Conservation (phyloP, 1,139 yeast species). For the Suhomyces bolitotheri region DNA sequence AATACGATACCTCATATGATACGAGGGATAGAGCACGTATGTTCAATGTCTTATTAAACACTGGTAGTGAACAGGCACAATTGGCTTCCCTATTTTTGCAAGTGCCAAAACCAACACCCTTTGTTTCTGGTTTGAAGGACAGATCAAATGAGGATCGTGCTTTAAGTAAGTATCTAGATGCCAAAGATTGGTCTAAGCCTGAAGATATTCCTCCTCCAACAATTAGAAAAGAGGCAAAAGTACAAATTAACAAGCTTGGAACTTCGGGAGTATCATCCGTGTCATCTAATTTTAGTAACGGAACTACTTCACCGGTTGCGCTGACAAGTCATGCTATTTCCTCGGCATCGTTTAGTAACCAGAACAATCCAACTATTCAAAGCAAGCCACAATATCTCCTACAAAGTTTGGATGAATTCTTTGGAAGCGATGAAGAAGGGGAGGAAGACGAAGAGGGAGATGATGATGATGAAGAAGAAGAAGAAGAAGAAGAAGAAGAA, state of each 20-base stretch:
- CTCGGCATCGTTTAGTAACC: slow-evolving; percentile 21
- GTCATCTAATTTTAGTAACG: slow-evolving; percentile 9
- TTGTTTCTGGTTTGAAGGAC: slow-evolving; percentile 9
- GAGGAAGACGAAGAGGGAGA: slow-evolving; percentile 27
- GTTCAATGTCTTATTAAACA: slow-evolving; percentile 52
- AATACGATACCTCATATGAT: slow-evolving; percentile 75
- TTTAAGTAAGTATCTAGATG: slow-evolving; percentile 27
- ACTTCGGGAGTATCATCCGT: slow-evolving; percentile 14
- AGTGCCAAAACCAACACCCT: slow-evolving; percentile 75
- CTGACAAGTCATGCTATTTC: slow-evolving; percentile 27
- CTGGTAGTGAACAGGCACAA: slow-evolving; percentile 40
- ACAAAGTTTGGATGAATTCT: slow-evolving; percentile 84
- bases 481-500: slow-evolving; percentile 26
- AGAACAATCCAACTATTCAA: slow-evolving; percentile 2
- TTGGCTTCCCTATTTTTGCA: slow-evolving; percentile 78
- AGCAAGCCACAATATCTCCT: slow-evolving; percentile 48
- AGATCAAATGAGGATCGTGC: slow-evolving; percentile 18
- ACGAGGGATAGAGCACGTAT: slow-evolving; percentile 84
- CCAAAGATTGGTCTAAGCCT: slow-evolving; percentile 39
- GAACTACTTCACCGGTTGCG: slow-evolving; percentile 25
- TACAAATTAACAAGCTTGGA: slow-evolving; percentile 28
- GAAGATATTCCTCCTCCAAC: slow-evolving; percentile 33
- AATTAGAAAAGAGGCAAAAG: slow-evolving; percentile 37
- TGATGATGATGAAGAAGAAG: slow-evolving; percentile 40
- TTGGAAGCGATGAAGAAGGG: slow-evolving; percentile 53